Base-by-base conservation (phyloP, 441 rosid species). In the Jatropha multifida region DNA sequence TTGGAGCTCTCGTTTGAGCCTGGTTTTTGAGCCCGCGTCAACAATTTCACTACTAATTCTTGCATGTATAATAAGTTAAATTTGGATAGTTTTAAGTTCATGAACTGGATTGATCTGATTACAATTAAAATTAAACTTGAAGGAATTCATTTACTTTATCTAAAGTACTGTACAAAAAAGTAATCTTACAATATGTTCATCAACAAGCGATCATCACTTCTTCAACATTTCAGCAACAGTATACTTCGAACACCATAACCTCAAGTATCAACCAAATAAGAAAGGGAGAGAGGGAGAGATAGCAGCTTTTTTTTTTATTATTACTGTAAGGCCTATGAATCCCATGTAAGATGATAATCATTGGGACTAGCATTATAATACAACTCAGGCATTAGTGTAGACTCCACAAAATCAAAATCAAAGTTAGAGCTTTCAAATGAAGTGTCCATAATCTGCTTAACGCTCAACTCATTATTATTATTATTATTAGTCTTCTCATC, bases 341-440 rank as follows among this genome's bases (percentile, higher is more conserved):
- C 68, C 85, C 87, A 86, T 72, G 87, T 76, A 78, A 82, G 76
- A 65, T 83, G 76, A 65, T 83, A 83, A 78, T 78, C 85, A 13
- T 76, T 71, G 59, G 83, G 75, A 69, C 69, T 78, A 9, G 60
- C 49, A 67, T 77, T 78, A 71, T 69, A 77, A 59, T 71, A 76
- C 87, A 40, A 4, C 58, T 54, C 58, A 17, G 86, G 67, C 74
- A 79, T 37, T 70, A 58, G 71, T 12, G 77, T 55, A 59, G 83
- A 71, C 77, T 83, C 89, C 84, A 76, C 64, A 63, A 78, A 77
- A 65, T 82, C 81, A 62, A 81, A 79, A 65, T 58, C 70, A 15
- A 62, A 74, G 75, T 65, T 69, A 42, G 82, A 76, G 58, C 62
- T 77, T 71, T 79, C 80, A 60, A 79, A 69, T 15, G 59, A 73